Conservation (phyloP, 805 yeast species). For the Wickerhamomyces ciferrii region DNA sequence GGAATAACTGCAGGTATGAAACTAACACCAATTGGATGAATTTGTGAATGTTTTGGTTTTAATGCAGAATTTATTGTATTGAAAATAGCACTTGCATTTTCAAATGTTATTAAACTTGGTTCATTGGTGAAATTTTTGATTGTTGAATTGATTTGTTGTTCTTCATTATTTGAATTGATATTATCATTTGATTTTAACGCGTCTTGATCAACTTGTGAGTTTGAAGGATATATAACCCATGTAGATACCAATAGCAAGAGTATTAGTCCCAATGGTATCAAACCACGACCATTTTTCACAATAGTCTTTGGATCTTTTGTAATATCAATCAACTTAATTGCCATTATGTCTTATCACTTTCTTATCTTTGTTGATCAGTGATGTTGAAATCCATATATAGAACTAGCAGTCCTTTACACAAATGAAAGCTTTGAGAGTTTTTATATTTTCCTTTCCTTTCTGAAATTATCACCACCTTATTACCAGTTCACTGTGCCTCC, state of each 20-base stretch:
- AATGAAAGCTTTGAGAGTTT: too few species aligned
- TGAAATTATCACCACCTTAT: too few species aligned
- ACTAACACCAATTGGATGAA: conserved; percentile 52
- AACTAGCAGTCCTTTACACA: too few species aligned
- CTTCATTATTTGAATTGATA: too few species aligned
- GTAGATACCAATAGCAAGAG: neutral
- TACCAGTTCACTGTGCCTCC: too few species aligned
- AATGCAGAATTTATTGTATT: conserved; percentile 48
- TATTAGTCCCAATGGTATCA: neutral
- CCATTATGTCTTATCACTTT: neutral
- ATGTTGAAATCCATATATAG: too few species aligned
- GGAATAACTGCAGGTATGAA: conserved; percentile 59
- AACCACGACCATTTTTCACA: neutral
- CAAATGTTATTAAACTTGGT: conserved; percentile 29
- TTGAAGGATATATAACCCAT: neutral
- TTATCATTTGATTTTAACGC: neutral
- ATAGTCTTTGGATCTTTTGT: neutral
- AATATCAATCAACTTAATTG: neutral
- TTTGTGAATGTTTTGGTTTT: conserved; percentile 44
- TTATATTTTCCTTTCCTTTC: too few species aligned
- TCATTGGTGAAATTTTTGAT: neutral
- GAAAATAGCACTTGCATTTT: conserved; percentile 51
- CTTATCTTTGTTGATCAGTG: neutral
- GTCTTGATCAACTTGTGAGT: neutral
- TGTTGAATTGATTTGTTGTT: neutral